These are phyloP conservation scores for Onygena corvina DNA, from an alignment of 2,329 filamentous ascomycete genomes.

Conservation along the genomic window DNA sequence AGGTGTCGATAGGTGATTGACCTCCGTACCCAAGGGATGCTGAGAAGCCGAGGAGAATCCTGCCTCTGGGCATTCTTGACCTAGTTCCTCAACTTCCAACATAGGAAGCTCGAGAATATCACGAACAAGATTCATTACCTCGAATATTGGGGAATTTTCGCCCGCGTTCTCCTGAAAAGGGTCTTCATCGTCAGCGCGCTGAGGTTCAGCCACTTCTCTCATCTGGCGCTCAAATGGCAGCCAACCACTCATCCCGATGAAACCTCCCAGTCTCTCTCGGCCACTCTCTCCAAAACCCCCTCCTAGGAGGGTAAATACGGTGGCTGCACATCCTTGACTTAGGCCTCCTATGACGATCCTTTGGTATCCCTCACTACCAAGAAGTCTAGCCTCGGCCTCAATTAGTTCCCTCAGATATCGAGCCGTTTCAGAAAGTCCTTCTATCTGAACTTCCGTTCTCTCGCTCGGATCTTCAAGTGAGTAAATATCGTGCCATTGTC, in stretches of 20 bases:
- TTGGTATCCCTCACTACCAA: slow-evolving; percentile 25
- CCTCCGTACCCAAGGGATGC: too few species aligned
- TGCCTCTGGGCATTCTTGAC: too few species aligned
- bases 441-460: slow-evolving; percentile 34
- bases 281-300: not conserved
- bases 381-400: slow-evolving; percentile 21
- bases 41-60: too few species aligned
- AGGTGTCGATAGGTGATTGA: slow-evolving; percentile 22
- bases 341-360: slow-evolving; percentile 40
- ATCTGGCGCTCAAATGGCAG: slow-evolving; percentile 28
- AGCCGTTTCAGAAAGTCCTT: slow-evolving; percentile 36
- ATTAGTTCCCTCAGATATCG: slow-evolving; percentile 28
- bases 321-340: slow-evolving; percentile 44
- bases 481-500: slow-evolving; percentile 44
- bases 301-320: slow-evolving; percentile 32
- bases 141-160: not conserved
- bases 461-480: slow-evolving; percentile 32
- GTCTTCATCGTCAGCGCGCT: not conserved
- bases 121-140: not conserved
- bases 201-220: not conserved
- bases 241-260: slow-evolving; percentile 40
- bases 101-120: slow-evolving; percentile 24
- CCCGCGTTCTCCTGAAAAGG: not conserved
- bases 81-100: slow-evolving; percentile 24
- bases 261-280: slow-evolving; percentile 28